A percentile compares a stretch with the other conserved stretches of the same genome.
phyloP scores from a whole-genome alignment of 2,329 filamentous ascomycete species.

The Fulvia fulva region DNA sequence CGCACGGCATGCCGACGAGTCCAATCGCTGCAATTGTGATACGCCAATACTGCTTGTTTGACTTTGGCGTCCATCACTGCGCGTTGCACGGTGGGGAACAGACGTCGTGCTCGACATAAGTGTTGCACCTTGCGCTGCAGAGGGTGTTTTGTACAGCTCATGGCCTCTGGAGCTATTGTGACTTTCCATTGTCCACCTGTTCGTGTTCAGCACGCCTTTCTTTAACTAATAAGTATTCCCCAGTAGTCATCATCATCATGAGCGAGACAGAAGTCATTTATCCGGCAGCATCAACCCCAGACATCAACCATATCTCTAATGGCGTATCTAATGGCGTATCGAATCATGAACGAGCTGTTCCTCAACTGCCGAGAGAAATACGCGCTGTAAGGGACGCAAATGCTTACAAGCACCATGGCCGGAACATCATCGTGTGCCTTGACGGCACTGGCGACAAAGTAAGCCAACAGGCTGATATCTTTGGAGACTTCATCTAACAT shows the following conservation, averaged over 20 bases:
- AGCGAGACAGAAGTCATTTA: neutral
- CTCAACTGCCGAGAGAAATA: constrained; percentile 28
- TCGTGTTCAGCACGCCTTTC: no score
- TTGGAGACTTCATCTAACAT: neutral
- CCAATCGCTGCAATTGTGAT: neutral
- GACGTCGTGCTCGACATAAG: neutral
- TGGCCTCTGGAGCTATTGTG: neutral
- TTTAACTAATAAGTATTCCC: neutral
- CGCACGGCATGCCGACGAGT: neutral
- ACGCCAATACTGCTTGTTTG: neutral
- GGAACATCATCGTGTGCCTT: constrained; percentile 40
- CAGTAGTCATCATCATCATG: neutral
- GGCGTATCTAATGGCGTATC: neutral
- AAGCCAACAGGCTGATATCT: neutral
- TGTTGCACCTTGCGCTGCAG: neutral
- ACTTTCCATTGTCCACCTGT: no score
- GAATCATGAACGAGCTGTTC: neutral
- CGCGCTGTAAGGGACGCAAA: constrained; percentile 28
- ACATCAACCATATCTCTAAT: neutral
- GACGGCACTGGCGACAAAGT: constrained; percentile 44
- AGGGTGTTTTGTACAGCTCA: neutral
- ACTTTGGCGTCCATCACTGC: neutral
- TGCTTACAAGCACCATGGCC: constrained; percentile 19
- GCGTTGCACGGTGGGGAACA: neutral
- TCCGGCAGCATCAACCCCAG: neutral